These are phyloP conservation scores for Fusarium protoensiforme DNA, from an alignment of 2,329 filamentous ascomycete genomes.

Conservation along the genomic window DNA sequence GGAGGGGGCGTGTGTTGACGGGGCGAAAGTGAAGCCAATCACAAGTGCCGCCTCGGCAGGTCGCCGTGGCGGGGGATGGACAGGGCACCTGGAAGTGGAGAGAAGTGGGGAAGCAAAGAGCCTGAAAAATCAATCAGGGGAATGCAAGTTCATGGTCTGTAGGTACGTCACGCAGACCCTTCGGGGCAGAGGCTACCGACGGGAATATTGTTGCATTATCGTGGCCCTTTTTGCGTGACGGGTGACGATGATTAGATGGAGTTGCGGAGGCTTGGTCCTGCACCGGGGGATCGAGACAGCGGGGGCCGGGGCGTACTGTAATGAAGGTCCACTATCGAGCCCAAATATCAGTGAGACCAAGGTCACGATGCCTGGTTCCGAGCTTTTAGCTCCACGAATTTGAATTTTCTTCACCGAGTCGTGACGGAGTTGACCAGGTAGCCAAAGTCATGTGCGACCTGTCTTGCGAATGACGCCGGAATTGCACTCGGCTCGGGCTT, in stretches of 20 bases:
- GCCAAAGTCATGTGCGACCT: slow-evolving; percentile 35
- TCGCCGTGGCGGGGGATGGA: neutral
- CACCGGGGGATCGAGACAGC: neutral
- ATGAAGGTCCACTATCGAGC: slow-evolving; percentile 1
- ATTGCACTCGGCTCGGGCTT: slow-evolving; percentile 1
- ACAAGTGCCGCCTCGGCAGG: neutral
- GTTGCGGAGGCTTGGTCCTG: slow-evolving; percentile 7
- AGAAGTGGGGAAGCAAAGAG: slow-evolving; percentile 3
- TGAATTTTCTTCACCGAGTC: slow-evolving; percentile 30
- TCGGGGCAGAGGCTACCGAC: slow-evolving; percentile 34
- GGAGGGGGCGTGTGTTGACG: slow-evolving; percentile 19
- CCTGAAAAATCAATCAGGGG: slow-evolving; percentile 9
- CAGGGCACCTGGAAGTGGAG: slow-evolving; percentile 14
- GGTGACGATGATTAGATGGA: slow-evolving; percentile 12
- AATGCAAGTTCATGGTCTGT: slow-evolving; percentile 24
- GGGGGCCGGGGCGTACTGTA: slow-evolving; percentile 8
- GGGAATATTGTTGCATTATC: slow-evolving; percentile 37
- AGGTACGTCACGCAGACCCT: slow-evolving; percentile 32
- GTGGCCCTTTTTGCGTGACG: slow-evolving; percentile 32
- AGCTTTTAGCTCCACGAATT: slow-evolving; percentile 12
- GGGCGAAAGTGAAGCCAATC: slow-evolving; percentile 29
- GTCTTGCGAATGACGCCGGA: slow-evolving; percentile 4
- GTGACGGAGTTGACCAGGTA: slow-evolving; percentile 37
- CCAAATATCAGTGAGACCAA: slow-evolving; percentile 10
- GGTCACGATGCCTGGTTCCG: slow-evolving; percentile 9